phyloP scores from a whole-genome alignment of 768 basidiomycete genomes.

The Sporobolomyces phaffii region DNA sequence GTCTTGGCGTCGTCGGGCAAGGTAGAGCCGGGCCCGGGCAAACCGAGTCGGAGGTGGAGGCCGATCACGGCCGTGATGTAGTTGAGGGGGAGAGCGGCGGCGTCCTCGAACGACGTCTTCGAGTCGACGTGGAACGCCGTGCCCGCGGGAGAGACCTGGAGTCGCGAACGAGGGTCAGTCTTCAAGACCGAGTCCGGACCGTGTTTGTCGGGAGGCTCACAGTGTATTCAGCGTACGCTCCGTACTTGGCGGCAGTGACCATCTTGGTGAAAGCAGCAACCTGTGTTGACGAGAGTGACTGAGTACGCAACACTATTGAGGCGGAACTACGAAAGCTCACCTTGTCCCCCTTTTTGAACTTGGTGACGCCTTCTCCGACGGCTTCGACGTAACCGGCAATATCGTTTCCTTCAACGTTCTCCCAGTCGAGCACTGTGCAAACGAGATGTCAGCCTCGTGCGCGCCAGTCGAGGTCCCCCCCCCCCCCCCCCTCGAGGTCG shows the following conservation, averaged over 20 bases:
- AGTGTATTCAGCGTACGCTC: slow-evolving; percentile 39
- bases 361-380: slow-evolving; percentile 39
- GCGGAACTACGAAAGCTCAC: no score
- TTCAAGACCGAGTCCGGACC: no score
- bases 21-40: slow-evolving; percentile 15
- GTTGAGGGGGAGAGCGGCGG: slow-evolving; percentile 40
- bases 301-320: no score
- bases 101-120: slow-evolving; percentile 38
- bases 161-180: no score
- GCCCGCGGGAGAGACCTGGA: slow-evolving; percentile 29
- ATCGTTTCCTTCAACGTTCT: slow-evolving; percentile 40
- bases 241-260: slow-evolving; percentile 33
- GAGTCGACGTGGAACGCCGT: slow-evolving; percentile 27
- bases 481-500: no score
- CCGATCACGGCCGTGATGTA: slow-evolving; percentile 42
- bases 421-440: background rate
- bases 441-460: no score
- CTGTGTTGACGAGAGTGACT: background rate
- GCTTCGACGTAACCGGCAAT: slow-evolving; percentile 39
- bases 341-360: slow-evolving; percentile 41
- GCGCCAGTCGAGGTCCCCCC: no score
- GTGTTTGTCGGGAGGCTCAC: slow-evolving; percentile 10
- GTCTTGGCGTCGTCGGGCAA: background rate
- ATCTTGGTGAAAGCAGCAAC: slow-evolving; percentile 41
- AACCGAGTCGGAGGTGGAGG: slow-evolving; percentile 32